Evolutionary conservation across 352 stramenopile species (phyloP), one percentile per base, ranked within the genome.

Genomic region (Albugo laibachii): DNA sequence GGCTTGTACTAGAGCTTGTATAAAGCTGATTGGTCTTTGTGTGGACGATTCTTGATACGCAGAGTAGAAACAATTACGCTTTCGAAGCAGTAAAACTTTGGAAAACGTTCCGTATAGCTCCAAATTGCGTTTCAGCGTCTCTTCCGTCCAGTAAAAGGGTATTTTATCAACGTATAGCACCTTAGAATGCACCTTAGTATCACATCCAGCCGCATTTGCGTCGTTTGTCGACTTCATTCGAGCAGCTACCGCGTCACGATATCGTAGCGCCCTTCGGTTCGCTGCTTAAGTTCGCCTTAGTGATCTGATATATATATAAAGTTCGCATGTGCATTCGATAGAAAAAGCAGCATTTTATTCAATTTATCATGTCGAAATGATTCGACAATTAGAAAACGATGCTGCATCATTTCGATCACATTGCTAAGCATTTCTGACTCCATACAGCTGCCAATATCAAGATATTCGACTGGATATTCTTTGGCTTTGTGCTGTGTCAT

Each of bases 371-470:
- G 72, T 73, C 63, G 67, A 83, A 52, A 79, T 60, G 45, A 88
- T 68, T 16, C 70, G 54, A 39, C 71, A 82, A n/a, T 59, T 58
- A 38, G 72, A 47, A 73, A 85, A 20, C 60, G 50, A 18, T 62
- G 52, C 58, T 83, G 81, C 49, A 88, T 62, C 42, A 75, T 63
- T 21, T 56, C 59, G 14, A 64, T 73, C 58, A 83, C 83, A 15
- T 27, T 54, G 1, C 63, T 58, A 0, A 66, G 83, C 16, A 71
- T 83, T 20, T 79, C 58, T 47, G 80, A 73, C 41, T 77, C 63
- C 11, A 73, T 73, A 38, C 69, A 81, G 1, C 64, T 72, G 5
- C 76, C 76, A 21, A 88, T 79, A 39, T 84, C 65, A 37, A 68
- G 53, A 12, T 82, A 57, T 12, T 57, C 54, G 2, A 50, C 35